Evolutionary conservation across 1,284 basidiomycete species (phyloP), one percentile per base, ranked within the genome.

Genomic region (Pterulicium gracile): DNA sequence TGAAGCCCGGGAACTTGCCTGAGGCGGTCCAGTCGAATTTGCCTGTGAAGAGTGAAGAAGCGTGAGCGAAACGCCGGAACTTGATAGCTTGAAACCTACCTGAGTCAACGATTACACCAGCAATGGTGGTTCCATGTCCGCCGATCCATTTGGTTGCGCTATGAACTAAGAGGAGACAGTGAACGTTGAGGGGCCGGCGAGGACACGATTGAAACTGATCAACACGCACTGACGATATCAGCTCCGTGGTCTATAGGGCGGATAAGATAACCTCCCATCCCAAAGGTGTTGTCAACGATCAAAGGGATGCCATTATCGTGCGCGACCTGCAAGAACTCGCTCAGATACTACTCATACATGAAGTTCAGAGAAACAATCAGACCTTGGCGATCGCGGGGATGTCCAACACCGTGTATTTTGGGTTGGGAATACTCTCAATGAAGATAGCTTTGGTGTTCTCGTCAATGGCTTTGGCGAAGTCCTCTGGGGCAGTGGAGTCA

Each of bases 341-440:
- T n/a, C n/a, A n/a, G n/a, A n/a, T n/a, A n/a, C n/a, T n/a, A n/a
- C n/a, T n/a, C n/a, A n/a, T n/a, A 77, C 12, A 77, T 59, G 53
- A 63, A 69, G 2, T 69, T 68, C 2, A 19, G 13, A 17, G 19
- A 20, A 12, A 23, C 13, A 55, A 62, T 52, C n/a, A n/a, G n/a
- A 53, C 79, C 70, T 89, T 81, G 43, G 88, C 79, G 34, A 94
- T 65, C 23, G 74, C 83, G 3, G 81, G 75, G 45, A 94, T 72
- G 49, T 84, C 77, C 23, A 74, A 73, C 35, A 93, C 72, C 48
- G 77, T 75, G 65, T 86, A 92, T 57, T 82, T 83, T 0, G 91
- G 89, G 63, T 94, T 94, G 23, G 83, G 83, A 47, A 94, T 91
- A 50, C 73, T 81, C 70, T 94, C 91, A 19, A 92, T 71, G 57